Base-by-base conservation (phyloP, 495 filamentous ascomycete species). In the Aspergillus leporis region DNA sequence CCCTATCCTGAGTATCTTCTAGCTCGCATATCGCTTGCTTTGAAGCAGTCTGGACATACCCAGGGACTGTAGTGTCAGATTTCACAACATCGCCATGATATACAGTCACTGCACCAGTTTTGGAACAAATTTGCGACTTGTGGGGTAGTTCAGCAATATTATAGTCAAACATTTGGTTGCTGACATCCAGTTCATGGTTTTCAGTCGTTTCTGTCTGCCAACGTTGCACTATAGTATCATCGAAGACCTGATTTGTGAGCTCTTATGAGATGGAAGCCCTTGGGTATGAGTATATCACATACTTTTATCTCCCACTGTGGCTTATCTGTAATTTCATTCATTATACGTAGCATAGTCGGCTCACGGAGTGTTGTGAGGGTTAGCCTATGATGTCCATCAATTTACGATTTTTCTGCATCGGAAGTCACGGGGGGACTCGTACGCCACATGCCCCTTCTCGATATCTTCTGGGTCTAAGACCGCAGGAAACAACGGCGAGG, bases 41-140 rank as follows among this genome's bases (percentile, higher is more conserved):
- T 2, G 43, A 18, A 6, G 57, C n/a, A n/a, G 47, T 32, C 4
- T 57, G 41, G 0, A 41, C 53, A 9, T 12, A 13, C 9, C n/a
- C n/a, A n/a, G 57, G 18, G 13, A 64, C 52, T 14, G 40, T 50
- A 0, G 43, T 38, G 36, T 64, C 61, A 12, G 61, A 64, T 22
- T 60, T 64, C 16, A 56, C 49, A 7, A 64, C 25, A 0, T 54
- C 52, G 14, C 52, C 8, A 19, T 54, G 36, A 18, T 13, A 45
- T 19, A 54, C 52, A 12, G 36, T 45, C 0, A 54, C 36, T 36
- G 45, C 45, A 0, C 28, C 19, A 23, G 52, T 9, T 3, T 45
- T 31, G 5, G 4, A 30, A 45, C 28, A 43, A 0, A 19, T n/a
- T n/a, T n/a, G n/a, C 12, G 52, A 36, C 45, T 54, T 54, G 52